Conservation (phyloP, 2,329 filamentous ascomycete species). For the Cytospora piceae region DNA sequence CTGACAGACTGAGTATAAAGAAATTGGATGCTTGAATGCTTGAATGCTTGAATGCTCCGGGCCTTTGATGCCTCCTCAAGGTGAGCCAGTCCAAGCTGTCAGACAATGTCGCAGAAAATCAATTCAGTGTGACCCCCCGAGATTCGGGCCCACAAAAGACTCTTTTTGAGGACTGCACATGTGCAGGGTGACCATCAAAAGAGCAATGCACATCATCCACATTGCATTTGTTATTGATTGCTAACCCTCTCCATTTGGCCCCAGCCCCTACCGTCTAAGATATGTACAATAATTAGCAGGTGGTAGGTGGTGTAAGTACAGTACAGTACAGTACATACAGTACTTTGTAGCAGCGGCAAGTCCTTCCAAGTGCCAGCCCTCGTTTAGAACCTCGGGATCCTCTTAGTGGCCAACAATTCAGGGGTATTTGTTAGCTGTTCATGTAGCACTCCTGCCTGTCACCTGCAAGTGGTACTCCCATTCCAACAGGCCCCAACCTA, state of each 20-base stretch:
- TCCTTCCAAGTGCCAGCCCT: not conserved
- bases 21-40: not conserved
- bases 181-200: not conserved
- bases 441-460: not conserved
- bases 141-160: not conserved
- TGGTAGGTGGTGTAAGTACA: not conserved
- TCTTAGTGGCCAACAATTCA: conserved; percentile 1
- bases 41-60: not conserved
- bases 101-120: not conserved
- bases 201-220: conserved; percentile 6
- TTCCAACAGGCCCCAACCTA: conserved; percentile 2
- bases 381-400: not conserved
- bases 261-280: not conserved
- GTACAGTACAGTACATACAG: not conserved
- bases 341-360: not conserved
- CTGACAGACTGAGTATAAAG: not conserved
- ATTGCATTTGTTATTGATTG: conserved; percentile 4
- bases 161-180: not conserved
- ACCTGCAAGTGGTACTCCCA: not conserved
- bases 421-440: not conserved
- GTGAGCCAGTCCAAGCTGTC: not conserved
- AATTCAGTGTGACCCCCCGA: conserved; percentile 1
- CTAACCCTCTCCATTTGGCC: conserved; percentile 2
- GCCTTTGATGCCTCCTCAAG: not conserved
- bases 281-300: too few relatives aligned